Evolutionary conservation across 768 basidiomycete species (phyloP), one percentile per base, ranked within the genome.

Genomic region (Termitomyces sp.): DNA sequence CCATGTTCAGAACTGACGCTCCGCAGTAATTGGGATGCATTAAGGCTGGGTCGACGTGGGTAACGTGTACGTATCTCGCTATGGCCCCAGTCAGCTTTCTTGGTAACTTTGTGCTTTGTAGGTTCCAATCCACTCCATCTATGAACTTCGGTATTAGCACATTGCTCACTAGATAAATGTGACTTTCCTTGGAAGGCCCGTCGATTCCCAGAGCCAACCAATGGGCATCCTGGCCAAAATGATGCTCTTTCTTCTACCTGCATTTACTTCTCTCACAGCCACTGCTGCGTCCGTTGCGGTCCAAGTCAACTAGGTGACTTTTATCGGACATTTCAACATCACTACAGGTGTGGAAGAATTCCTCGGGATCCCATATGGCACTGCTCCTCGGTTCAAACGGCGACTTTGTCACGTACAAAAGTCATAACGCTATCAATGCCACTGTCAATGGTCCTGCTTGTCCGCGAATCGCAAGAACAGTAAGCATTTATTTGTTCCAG

Each of bases 381-480:
- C 62, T 11, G 45, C 66, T 20, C 2, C 57, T 40, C 61, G 66
- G 32, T 67, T 67, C 47, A 54, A 37, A 20, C 64, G 20, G 62
- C 64, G 1, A 60, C 64, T 48, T 60, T 38, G 57, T 59, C 8
- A 60, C 64, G 7, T 67, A 67, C 38, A 31, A 36, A 8, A 50
- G 25, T 4, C 31, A 29, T 0, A 48, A 36, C 5, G 45, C 36
- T 3, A 52, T 67, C n/a, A 63, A 63, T 34, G 64, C 64, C 29
- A 65, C 62, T 15, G 54, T 43, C 12, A 15, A 56, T 54, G 62
- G 58, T 14, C 62, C 63, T n/a, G 64, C 64, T 11, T 67, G 66
- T 48, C 66, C 64, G 3, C 66, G 65, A 31, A 67, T 67, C 43
- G 59, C 61, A 46, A 64, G 66, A 59, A 65, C 64, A 4, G 66